phyloP scores from a whole-genome alignment of 176 grass and related monocot species.

The Oryza meridionalis region DNA sequence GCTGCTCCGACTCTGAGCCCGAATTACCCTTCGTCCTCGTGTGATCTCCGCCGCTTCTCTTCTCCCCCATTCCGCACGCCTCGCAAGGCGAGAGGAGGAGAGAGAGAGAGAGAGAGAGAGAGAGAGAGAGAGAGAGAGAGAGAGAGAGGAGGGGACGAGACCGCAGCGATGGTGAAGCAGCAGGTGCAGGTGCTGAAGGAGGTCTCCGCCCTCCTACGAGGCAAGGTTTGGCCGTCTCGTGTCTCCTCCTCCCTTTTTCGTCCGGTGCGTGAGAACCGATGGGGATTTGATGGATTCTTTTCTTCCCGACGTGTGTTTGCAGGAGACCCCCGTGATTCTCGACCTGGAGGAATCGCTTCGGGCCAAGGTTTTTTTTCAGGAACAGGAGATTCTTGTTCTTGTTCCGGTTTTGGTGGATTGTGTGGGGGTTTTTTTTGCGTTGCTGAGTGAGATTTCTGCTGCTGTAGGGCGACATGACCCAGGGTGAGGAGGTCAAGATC shows the following conservation, averaged over 20 bases:
- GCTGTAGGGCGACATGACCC: conserved; percentile 31
- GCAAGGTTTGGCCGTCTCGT: conserved; percentile 4
- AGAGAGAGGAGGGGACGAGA: background rate
- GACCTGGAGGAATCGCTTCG: conserved; percentile 27
- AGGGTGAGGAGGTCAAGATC: background rate
- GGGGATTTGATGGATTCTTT: conserved; percentile 14
- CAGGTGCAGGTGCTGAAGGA: background rate
- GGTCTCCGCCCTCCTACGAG: background rate
- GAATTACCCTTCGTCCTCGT: no score
- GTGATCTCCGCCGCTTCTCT: no score
- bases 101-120: no score
- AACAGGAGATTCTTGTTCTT: background rate
- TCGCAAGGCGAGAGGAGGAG: no score
- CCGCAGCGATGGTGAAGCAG: background rate
- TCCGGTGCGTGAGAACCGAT: background rate
- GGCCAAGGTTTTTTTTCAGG: conserved; percentile 14
- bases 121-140: no score
- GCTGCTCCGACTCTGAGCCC: no score
- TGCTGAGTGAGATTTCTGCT: conserved; percentile 1
- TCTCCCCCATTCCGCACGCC: no score
- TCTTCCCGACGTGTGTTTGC: background rate
- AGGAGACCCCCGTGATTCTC: conserved; percentile 17
- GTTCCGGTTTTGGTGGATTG: background rate
- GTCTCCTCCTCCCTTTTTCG: background rate
- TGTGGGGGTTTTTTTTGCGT: background rate